Evolutionary conservation across 495 filamentous ascomycete genomes (phyloP).

Genomic region (Talaromyces liani): DNA sequence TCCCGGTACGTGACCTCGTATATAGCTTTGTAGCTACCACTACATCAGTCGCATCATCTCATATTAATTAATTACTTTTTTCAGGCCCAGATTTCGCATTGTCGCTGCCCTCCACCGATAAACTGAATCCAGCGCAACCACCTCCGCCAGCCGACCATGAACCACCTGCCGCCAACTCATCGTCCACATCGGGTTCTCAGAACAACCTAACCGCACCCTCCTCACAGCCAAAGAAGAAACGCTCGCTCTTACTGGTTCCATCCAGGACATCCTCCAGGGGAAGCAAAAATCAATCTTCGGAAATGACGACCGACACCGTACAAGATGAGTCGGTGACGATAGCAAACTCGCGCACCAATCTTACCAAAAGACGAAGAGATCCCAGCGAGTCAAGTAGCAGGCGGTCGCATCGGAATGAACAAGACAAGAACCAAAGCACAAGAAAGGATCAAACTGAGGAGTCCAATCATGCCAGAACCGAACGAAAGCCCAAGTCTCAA

Average conservation of each 20-base stretch:
- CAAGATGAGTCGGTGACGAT: conserved; percentile 52
- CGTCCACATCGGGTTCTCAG: conserved; percentile 11
- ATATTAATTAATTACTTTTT: background rate
- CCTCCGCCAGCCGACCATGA: conserved; percentile 17
- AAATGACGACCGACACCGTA: conserved; percentile 56
- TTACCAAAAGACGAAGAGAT: conserved; percentile 58
- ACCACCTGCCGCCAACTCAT: conserved; percentile 18
- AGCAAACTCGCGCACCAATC: conserved; percentile 62
- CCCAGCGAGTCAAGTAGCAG: conserved; percentile 61
- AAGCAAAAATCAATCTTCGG: conserved; percentile 53
- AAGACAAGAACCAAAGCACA: conserved; percentile 33
- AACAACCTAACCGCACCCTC: conserved; percentile 1
- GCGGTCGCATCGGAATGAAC: conserved; percentile 39
- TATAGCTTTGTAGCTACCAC: background rate
- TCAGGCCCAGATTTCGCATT: conserved; percentile 23
- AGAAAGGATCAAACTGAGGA: conserved; percentile 21
- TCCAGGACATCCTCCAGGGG: conserved; percentile 62
- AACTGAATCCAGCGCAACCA: conserved; percentile 19
- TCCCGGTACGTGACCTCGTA: background rate
- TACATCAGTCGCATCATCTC: background rate
- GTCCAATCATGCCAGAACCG: conserved; percentile 37
- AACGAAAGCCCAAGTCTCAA: conserved; percentile 49
- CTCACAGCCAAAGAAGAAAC: conserved; percentile 45
- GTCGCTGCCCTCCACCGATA: conserved; percentile 19
- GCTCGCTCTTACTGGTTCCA: conserved; percentile 52